Conservation (phyloP, 106 monocot genomes). For the Allium cepa region DNA sequence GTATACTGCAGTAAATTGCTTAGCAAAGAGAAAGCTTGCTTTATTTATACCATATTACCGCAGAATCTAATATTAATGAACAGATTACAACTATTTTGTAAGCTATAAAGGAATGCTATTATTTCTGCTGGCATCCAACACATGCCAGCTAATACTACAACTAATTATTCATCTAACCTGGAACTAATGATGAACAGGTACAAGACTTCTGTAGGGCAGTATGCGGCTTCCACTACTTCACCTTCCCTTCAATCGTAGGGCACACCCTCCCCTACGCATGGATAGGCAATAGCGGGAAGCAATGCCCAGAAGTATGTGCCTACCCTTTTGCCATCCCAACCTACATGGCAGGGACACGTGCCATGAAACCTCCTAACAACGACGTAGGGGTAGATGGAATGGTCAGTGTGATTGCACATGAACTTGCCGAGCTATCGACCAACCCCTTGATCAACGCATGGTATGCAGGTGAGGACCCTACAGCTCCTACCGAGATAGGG, state of each 20-base stretch:
- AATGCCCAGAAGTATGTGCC: slow-evolving; percentile 70
- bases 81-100: no score
- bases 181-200: not conserved
- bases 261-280: slow-evolving; percentile 79
- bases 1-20: no score
- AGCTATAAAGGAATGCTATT: no score
- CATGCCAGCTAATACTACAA: no score
- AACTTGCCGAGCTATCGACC: slow-evolving; percentile 68
- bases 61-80: no score
- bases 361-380: slow-evolving; percentile 55
- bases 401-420: slow-evolving; percentile 67
- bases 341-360: slow-evolving; percentile 34
- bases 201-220: slow-evolving; percentile 68
- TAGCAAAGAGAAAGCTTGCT: no score
- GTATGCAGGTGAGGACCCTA: slow-evolving; percentile 82
- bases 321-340: slow-evolving; percentile 69
- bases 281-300: slow-evolving; percentile 52
- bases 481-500: slow-evolving; percentile 72
- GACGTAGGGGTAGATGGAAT: slow-evolving; percentile 64
- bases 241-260: slow-evolving; percentile 69
- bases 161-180: no score
- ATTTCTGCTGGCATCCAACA: no score
- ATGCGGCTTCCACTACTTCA: slow-evolving; percentile 84
- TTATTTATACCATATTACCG: no score
- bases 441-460: slow-evolving; percentile 73